Evolutionary conservation across 805 yeast genomes (phyloP), one percentile per base, ranked within the genome.

Genomic region (Zygotorulaspora chibaensis): DNA sequence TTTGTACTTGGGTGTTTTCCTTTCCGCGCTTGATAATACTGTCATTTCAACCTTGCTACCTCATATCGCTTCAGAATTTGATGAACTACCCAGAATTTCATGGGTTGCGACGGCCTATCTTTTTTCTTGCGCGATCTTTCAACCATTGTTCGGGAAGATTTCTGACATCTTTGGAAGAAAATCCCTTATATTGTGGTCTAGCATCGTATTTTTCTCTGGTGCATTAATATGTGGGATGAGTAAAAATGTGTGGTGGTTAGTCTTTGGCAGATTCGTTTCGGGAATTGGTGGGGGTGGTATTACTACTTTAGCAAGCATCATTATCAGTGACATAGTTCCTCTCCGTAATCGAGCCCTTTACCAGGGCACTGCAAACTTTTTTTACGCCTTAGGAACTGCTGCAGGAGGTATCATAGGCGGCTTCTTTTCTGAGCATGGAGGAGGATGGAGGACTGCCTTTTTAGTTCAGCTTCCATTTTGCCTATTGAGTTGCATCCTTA

Each of bases 251-350:
- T 52, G 67, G 36, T 53, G 71, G 43, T 69, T 84, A 51, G 77
- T 82, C 7, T 41, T 68, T 26, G 76, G 84, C 5, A 67, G 89
- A 54, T 79, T 85, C 50, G 70, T 89, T 35, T 79, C 91, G 12
- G 97, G 97, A 12, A 75, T 85, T 43, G 96, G 96, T 10, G 96
- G 96, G 13, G 93, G 96, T 8, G 96, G 96, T 1, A 72, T 88
- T 57, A 79, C 86, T 11, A 71, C 88, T 0, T 67, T 87, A 55
- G 75, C 86, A 7, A 79, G 91, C 2, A 85, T 89, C 45, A 76
- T 91, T 1, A 74, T 85, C 53, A 79, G 87, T 13, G 96, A 89
- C 63, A 67, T 88, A 40, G 82, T 88, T 9, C 84, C 95, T 0
- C 71, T 84, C 50, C 73, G 93, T 45, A 79, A 83, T 35, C 72